Percentiles rank a stretch among this genome's conserved stretches.
Conservation (phyloP, 164 flowering plant genomes). For the Euptelea pleiosperma region DNA sequence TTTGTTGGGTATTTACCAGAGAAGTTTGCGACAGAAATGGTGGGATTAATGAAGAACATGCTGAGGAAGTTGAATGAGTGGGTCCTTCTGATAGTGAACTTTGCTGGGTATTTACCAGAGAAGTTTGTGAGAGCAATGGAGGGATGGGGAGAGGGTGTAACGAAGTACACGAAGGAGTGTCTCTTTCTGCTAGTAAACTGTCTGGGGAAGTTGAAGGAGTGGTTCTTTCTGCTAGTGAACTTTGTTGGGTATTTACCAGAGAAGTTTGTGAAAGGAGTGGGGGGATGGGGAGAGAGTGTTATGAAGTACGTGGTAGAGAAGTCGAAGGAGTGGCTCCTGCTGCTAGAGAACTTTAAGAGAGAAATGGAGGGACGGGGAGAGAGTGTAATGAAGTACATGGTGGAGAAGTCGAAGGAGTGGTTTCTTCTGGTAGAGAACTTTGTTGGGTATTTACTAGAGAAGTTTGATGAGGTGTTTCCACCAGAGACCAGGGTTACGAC, state of each 20-base stretch:
- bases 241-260: neutral
- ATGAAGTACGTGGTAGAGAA: neutral
- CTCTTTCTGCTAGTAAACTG: no score
- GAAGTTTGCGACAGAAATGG: neutral
- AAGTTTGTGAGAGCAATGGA: neutral
- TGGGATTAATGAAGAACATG: neutral
- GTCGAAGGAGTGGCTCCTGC: neutral
- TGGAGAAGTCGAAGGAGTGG: conserved; percentile 8
- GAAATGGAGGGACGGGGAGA: neutral
- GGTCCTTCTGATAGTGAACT: conserved; percentile 6
- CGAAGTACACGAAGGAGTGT: neutral
- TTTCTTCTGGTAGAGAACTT: neutral
- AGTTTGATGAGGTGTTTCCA: no score
- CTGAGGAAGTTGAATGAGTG: neutral
- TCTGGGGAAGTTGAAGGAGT: conserved; percentile 4
- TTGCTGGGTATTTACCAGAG: neutral
- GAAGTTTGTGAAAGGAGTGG: neutral
- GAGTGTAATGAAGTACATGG: neutral
- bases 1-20: neutral
- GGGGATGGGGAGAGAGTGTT: no score
- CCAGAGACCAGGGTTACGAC: no score
- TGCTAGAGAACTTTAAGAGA: neutral
- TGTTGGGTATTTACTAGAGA: neutral
- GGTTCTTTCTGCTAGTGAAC: neutral
- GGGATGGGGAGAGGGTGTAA: neutral